Evolutionary conservation across 768 basidiomycete genomes (phyloP).

Genomic region (Boletus tomentosulus): DNA sequence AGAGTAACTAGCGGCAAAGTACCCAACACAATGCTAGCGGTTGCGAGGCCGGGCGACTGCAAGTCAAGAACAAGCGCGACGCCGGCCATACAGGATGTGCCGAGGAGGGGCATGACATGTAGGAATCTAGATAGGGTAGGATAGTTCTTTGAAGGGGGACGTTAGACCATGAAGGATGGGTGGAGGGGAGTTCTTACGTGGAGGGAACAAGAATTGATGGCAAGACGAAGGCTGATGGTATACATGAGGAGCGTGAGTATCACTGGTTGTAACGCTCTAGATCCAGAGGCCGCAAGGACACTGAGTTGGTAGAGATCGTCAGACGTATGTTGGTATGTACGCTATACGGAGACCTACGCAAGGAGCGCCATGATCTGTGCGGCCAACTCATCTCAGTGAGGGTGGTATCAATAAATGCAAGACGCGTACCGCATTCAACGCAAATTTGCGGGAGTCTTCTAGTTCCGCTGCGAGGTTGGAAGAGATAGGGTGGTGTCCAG

Average conservation of each 20-base stretch:
- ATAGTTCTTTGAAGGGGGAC: background rate
- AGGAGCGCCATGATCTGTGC: conserved; percentile 16
- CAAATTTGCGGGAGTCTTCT: conserved; percentile 12
- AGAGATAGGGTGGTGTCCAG: background rate
- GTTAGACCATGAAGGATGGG: background rate
- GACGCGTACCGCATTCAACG: conserved; percentile 12
- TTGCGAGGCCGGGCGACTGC: conserved; percentile 5
- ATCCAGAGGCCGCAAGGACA: conserved; percentile 9
- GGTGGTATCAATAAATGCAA: background rate
- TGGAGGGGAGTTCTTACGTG: background rate
- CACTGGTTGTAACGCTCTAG: conserved; percentile 1
- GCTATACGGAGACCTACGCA: background rate
- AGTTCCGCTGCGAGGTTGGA: conserved; percentile 5
- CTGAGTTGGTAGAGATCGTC: background rate
- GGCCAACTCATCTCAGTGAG: background rate
- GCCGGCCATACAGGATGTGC: conserved; percentile 5
- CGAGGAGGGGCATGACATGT: conserved; percentile 17
- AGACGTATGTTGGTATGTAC: background rate
- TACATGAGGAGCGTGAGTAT: conserved; percentile 20
- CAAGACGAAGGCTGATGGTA: conserved; percentile 20
- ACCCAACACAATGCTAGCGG: conserved; percentile 6
- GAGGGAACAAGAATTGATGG: conserved; percentile 5
- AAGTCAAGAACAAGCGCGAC: conserved; percentile 6
- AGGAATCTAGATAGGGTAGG: conserved; percentile 9
- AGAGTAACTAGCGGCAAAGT: conserved; percentile 8